These are phyloP conservation scores for Fraxinus greggii DNA, from an alignment of 305 asterid species.

Conservation along the genomic window DNA sequence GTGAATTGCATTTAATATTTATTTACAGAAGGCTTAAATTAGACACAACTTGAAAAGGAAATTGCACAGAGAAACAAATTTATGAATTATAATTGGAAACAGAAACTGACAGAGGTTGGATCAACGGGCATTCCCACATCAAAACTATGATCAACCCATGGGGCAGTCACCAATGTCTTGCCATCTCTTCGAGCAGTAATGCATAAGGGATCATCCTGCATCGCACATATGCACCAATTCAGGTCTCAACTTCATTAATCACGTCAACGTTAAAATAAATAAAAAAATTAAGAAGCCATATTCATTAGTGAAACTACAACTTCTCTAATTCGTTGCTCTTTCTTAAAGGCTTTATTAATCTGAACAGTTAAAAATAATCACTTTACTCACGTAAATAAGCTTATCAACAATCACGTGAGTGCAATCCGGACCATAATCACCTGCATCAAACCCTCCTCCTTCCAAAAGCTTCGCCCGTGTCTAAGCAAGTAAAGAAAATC, in stretches of 20 bases:
- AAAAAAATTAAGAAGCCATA: background rate
- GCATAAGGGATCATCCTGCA: conserved; percentile 80
- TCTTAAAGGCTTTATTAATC: background rate
- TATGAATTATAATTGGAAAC: background rate
- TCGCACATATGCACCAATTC: background rate
- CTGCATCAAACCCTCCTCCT: conserved; percentile 71
- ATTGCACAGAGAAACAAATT: background rate
- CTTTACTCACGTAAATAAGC: conserved; percentile 57
- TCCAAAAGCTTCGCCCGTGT: conserved; percentile 56
- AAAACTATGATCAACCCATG: conserved; percentile 85
- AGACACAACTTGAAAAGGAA: background rate
- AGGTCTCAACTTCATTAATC: background rate
- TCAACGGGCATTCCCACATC: conserved; percentile 60
- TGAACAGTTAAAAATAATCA: background rate
- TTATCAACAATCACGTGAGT: conserved; percentile 70
- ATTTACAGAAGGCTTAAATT: background rate
- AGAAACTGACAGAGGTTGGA: conserved; percentile 50
- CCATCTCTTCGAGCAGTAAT: conserved; percentile 72
- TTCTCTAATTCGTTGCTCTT: background rate
- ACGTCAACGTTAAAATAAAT: background rate
- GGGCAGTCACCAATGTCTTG: conserved; percentile 58
- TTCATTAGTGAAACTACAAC: background rate
- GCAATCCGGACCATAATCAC: conserved; percentile 60
- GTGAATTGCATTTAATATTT: background rate
- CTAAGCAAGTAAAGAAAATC: conserved; percentile 32